Evolutionary conservation across 176 grass and related monocot genomes (phyloP).

Genomic region (Canna indica): DNA sequence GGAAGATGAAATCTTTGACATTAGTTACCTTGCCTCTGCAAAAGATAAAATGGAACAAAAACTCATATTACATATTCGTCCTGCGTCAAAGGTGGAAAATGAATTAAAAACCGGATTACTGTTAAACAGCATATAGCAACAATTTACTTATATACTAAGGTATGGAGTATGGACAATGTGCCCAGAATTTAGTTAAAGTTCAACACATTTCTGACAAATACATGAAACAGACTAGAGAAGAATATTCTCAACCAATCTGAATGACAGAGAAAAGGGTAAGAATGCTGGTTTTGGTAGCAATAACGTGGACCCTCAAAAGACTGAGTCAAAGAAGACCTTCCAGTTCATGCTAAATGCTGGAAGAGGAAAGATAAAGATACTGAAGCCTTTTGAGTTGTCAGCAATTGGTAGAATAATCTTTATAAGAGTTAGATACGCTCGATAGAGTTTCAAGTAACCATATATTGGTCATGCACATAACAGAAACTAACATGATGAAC

Average conservation of each 20-base stretch:
- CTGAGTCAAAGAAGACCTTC: not conserved
- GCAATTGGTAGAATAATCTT: not conserved
- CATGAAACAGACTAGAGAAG: not conserved
- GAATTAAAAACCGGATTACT: constrained; percentile 21
- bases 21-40: constrained; percentile 22
- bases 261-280: not conserved
- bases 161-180: not conserved
- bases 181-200: not conserved
- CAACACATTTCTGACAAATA: not conserved
- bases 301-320: not conserved
- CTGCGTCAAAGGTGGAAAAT: constrained; percentile 26
- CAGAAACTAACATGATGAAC: not conserved
- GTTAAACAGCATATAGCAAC: constrained; percentile 39
- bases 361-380: not conserved
- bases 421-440: not conserved
- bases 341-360: not conserved
- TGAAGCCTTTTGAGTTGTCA: not conserved
- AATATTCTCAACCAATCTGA: not conserved
- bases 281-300: not conserved
- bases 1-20: constrained; percentile 39
- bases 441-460: not conserved
- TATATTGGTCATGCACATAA: not conserved
- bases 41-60: constrained; percentile 25
- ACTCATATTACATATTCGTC: not conserved
- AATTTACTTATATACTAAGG: constrained; percentile 26